Conservation (phyloP, 2,329 filamentous ascomycete species). For the Fusarium compactum region DNA sequence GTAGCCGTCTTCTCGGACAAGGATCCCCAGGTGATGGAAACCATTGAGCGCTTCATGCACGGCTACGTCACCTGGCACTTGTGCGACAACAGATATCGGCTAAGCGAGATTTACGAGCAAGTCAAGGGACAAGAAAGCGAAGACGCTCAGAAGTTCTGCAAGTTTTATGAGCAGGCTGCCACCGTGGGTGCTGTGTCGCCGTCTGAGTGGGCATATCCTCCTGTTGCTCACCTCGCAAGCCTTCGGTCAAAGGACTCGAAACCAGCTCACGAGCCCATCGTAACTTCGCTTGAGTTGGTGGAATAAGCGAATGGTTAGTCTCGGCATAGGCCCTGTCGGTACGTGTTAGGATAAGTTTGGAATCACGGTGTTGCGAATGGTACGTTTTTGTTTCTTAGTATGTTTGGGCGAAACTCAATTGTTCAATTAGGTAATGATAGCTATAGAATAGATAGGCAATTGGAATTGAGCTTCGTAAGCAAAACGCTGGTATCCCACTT, state of each 20-base stretch:
- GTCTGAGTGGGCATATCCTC: background rate
- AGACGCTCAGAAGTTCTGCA: background rate
- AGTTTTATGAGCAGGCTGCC: background rate
- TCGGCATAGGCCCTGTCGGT: background rate
- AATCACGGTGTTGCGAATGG: background rate
- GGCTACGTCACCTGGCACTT: constrained; percentile 2
- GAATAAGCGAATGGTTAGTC: background rate
- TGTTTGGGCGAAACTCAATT: background rate
- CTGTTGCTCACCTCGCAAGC: background rate
- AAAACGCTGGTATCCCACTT: background rate
- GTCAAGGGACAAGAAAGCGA: background rate
- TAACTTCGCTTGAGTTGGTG: background rate
- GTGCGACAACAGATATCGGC: background rate
- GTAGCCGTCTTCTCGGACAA: constrained; percentile 1
- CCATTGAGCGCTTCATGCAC: constrained; percentile 3
- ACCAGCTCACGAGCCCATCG: background rate
- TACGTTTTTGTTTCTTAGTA: background rate
- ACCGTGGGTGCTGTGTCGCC: background rate
- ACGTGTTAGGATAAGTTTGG: background rate
- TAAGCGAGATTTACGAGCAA: background rate
- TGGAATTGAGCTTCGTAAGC: background rate
- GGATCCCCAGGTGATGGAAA: constrained; percentile 5
- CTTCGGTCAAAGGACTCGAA: background rate
- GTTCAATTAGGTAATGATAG: background rate
- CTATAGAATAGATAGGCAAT: background rate